Evolutionary conservation across 768 basidiomycete species (phyloP), one percentile per base, ranked within the genome.

Genomic region (Floccularia luteovirens): DNA sequence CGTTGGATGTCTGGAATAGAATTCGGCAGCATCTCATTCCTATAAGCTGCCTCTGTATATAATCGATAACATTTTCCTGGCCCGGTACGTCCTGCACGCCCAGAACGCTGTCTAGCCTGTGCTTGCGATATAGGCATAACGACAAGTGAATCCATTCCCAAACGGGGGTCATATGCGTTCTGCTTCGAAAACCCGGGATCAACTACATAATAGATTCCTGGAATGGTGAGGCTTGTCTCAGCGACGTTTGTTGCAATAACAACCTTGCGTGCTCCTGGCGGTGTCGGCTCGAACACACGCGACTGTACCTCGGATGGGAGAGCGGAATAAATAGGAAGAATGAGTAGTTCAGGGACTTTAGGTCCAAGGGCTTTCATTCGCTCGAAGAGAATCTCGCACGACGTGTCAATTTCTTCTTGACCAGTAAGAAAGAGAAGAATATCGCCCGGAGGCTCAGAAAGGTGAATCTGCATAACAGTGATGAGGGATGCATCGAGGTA

Each of bases 171-270:
- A 57, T 96, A 99, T 1, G 93, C 94, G 55, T 97, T 98, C 61
- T 99, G 96, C 61, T 99, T 99, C 24, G 91, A 84, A 65, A 99
- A 98, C 10, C 96, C 96, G 1, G 96, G 94, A 56, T 99, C 96
- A 46, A 99, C 83, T 50, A 99, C 94, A 51, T 98, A 99, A 70
- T 97, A 98, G 57, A 99, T 96, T 22, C 93, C 96, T 24, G 92
- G 91, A 53, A 98, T 99, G 5, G 96, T 98, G 57, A 99, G 70
- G 64, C 90, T 92, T 8, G 96, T 98, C 69, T 99, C 96, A 2
- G 96, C 96, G 40, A 97, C 93, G 60, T 98, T 99, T 19, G 96
- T 99, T n/a, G 96, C 94, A 50, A 99, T 90, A 54, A 98, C 92
- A 46, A 94, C 91, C 67, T 99, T 99, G 44, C 96, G 87, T n/a